These are phyloP conservation scores for Penicillium alfredii DNA, from an alignment of 495 filamentous ascomycete genomes.

Conservation along the genomic window DNA sequence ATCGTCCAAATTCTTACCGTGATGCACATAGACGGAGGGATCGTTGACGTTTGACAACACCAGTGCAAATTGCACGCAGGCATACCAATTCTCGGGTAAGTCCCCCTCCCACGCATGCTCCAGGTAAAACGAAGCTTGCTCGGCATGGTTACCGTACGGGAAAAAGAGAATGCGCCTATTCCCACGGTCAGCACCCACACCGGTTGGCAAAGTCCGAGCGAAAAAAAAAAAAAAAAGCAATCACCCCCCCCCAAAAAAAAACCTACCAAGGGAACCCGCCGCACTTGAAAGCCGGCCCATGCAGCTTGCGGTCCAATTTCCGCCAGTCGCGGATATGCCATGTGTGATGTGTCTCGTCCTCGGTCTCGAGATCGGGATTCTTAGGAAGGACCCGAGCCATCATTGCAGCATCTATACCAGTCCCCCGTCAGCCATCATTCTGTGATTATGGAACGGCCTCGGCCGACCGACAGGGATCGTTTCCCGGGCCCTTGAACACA, in stretches of 20 bases:
- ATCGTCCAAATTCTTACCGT: too few species aligned
- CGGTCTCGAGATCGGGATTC: conserved; percentile 66
- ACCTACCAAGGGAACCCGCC: conserved; percentile 83
- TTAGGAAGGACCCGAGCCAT: conserved; percentile 67
- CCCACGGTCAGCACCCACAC: conserved; percentile 8
- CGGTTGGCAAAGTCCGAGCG: not conserved
- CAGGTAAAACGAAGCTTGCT: conserved; percentile 89
- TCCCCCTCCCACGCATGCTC: conserved; percentile 80
- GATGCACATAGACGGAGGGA: conserved; percentile 66
- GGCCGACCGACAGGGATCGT: too few species aligned
- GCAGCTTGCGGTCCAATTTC: conserved; percentile 63
- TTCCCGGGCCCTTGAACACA: not conserved
- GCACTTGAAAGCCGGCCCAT: conserved; percentile 82
- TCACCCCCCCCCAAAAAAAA: too few species aligned
- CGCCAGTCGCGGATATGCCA: conserved; percentile 87
- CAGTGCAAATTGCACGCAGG: conserved; percentile 91
- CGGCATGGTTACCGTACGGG: conserved; percentile 86
- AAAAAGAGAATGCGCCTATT: conserved; percentile 89
- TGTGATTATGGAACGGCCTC: too few species aligned
- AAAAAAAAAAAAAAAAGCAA: too few species aligned
- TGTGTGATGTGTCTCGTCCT: conserved; percentile 62
- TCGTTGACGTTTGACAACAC: conserved; percentile 92
- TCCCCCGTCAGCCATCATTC: conserved; percentile 16
- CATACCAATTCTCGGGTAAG: conserved; percentile 83
- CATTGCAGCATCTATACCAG: conserved; percentile 73